Conservation (phyloP, 257 asterid genomes). For the Salvia hispanica region DNA sequence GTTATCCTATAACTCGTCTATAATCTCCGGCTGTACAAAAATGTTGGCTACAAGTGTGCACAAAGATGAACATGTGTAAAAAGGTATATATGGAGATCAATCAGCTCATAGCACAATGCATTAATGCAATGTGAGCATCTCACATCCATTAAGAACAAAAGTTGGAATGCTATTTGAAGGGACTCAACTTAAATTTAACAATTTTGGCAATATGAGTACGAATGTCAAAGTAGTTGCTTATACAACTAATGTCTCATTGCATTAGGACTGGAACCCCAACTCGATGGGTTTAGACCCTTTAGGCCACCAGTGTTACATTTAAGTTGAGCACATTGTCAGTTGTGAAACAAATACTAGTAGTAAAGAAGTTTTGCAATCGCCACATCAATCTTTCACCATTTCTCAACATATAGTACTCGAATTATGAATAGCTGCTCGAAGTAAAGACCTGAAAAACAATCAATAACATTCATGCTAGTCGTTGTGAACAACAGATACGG, state of each 20-base stretch:
- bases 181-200: neutral
- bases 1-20: neutral
- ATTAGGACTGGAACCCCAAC: neutral
- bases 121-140: neutral
- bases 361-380: no score
- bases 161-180: neutral
- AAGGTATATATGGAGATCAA: neutral
- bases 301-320: neutral
- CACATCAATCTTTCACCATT: no score
- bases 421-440: no score
- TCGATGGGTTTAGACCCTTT: neutral
- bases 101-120: neutral
- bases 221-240: neutral
- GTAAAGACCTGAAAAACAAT: no score
- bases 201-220: neutral
- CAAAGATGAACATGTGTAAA: slow-evolving; percentile 4
- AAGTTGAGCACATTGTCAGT: neutral
- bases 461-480: no score
- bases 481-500: no score
- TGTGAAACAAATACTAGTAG: neutral
- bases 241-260: neutral
- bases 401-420: no score
- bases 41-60: neutral
- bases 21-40: neutral
- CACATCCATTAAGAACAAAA: neutral